Evolutionary conservation across 2,329 filamentous ascomycete genomes (phyloP).

Genomic region (Geosmithia putterillii): DNA sequence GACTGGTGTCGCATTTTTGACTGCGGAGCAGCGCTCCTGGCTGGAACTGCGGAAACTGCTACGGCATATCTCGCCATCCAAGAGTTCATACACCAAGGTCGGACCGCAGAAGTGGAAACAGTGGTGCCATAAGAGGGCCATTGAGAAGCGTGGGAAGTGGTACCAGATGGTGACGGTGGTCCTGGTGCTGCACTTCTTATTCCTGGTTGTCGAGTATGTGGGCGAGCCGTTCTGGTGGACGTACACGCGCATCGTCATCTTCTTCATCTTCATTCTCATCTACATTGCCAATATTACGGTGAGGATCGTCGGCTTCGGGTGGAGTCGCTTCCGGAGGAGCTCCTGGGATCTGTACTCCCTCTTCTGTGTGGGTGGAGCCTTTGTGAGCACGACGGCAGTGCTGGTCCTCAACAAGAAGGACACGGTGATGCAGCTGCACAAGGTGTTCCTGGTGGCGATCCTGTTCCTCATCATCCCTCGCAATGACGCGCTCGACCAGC

Average conservation of each 20-base stretch:
- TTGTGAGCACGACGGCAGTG: constrained; percentile 67
- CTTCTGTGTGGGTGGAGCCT: constrained; percentile 64
- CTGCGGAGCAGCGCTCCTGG: constrained; percentile 93
- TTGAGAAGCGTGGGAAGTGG: constrained; percentile 90
- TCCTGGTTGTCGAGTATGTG: constrained; percentile 80
- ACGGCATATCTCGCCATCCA: constrained; percentile 87
- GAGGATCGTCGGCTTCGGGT: constrained; percentile 78
- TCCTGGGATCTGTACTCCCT: constrained; percentile 93
- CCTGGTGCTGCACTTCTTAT: constrained; percentile 68
- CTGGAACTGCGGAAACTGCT: constrained; percentile 86
- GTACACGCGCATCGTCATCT: constrained; percentile 57
- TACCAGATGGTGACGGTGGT: constrained; percentile 69
- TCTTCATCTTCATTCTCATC: constrained; percentile 68
- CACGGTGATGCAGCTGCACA: constrained; percentile 71
- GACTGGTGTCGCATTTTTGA: constrained; percentile 91
- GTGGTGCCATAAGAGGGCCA: constrained; percentile 90
- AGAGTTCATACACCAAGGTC: constrained; percentile 70
- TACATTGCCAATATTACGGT: constrained; percentile 77
- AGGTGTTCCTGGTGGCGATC: constrained; percentile 85
- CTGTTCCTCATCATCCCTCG: constrained; percentile 84
- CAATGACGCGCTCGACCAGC: constrained; percentile 92
- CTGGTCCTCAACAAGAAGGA: constrained; percentile 40
- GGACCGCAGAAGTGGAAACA: constrained; percentile 63
- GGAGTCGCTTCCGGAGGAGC: constrained; percentile 81
- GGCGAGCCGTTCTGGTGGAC: constrained; percentile 64